Conservation (phyloP, 1,284 basidiomycete genomes). For the Somion occarium region DNA sequence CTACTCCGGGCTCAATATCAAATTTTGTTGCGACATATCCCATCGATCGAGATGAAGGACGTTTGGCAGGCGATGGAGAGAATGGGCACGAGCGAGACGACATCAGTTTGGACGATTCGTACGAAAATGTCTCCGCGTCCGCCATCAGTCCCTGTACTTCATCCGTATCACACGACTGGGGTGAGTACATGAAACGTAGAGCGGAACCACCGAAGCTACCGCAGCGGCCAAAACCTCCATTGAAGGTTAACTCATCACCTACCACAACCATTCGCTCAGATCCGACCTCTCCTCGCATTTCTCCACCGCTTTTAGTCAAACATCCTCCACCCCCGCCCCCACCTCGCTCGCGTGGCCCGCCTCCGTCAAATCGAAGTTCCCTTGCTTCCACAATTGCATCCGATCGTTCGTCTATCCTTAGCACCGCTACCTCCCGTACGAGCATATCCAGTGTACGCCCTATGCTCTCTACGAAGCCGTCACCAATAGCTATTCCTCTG, state of each 20-base stretch:
- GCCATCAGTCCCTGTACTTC: conserved; percentile 22
- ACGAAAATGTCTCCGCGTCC: conserved; percentile 58
- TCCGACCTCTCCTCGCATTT: conserved; percentile 2
- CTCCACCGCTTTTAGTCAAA: neutral
- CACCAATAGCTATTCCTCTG: neutral
- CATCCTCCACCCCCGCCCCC: conserved; percentile 12
- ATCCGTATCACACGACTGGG: conserved; percentile 27
- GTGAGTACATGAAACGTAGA: conserved; percentile 24
- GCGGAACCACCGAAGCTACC: conserved; percentile 51
- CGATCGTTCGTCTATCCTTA: conserved; percentile 61
- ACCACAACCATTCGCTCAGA: conserved; percentile 11
- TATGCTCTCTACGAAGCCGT: conserved; percentile 19
- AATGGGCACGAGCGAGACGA: conserved; percentile 40
- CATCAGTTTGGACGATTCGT: conserved; percentile 62
- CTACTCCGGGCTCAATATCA: conserved; percentile 37
- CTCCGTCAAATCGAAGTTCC: conserved; percentile 21
- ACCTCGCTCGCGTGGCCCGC: conserved; percentile 20
- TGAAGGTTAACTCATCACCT: conserved; percentile 1
- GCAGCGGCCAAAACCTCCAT: conserved; percentile 35
- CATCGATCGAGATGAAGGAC: conserved; percentile 29
- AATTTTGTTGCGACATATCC: conserved; percentile 44
- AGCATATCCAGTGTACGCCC: conserved; percentile 34
- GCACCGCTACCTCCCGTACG: conserved; percentile 44
- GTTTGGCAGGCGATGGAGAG: conserved; percentile 10
- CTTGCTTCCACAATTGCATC: conserved; percentile 37